Conservation (phyloP, 495 filamentous ascomycete species). For the Geoglossum glabrum region DNA sequence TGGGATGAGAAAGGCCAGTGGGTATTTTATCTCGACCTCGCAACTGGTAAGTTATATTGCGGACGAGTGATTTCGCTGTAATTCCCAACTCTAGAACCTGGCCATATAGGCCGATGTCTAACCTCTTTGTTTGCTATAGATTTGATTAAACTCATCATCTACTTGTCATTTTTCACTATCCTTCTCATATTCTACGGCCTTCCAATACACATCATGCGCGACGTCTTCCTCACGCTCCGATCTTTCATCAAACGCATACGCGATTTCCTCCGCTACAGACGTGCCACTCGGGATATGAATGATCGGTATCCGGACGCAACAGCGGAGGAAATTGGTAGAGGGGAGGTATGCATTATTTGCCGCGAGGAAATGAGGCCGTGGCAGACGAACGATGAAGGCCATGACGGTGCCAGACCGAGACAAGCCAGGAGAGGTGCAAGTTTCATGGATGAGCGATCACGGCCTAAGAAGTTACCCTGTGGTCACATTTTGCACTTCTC, state of each 20-base stretch:
- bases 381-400: constrained; percentile 17
- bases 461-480: constrained; percentile 90
- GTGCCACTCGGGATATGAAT: constrained; percentile 82
- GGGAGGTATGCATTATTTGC: constrained; percentile 94
- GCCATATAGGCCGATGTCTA: not conserved
- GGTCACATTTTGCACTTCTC: constrained; percentile 89
- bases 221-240: constrained; percentile 79
- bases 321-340: constrained; percentile 58
- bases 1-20: constrained; percentile 95
- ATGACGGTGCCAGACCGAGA: constrained; percentile 5
- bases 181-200: constrained; percentile 84
- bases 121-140: constrained; percentile 26
- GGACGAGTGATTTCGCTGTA: not conserved
- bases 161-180: constrained; percentile 79
- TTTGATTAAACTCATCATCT: constrained; percentile 74
- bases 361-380: constrained; percentile 84
- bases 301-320: constrained; percentile 82
- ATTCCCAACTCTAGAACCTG: not conserved
- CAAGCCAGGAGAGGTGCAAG: constrained; percentile 19
- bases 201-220: constrained; percentile 88
- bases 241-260: constrained; percentile 75
- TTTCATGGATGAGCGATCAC: constrained; percentile 52
- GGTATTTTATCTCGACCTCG: constrained; percentile 72
- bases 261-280: constrained; percentile 73
- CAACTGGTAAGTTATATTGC: constrained; percentile 37